Conservation (phyloP, 257 asterid genomes). For the Echium plantagineum region DNA sequence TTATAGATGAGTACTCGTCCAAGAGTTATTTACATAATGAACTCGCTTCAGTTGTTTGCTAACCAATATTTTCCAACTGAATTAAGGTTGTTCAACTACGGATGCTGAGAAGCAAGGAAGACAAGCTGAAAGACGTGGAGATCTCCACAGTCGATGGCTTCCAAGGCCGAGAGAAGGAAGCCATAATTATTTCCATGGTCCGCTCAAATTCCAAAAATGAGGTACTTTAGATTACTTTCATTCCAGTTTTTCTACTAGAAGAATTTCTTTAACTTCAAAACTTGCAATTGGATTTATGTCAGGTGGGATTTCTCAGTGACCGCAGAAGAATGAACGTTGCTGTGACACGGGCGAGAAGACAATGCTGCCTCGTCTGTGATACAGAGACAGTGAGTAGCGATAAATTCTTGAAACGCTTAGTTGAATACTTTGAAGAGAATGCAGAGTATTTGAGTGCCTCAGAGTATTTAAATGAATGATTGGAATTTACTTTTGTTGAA, state of each 20-base stretch:
- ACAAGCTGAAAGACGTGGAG: conserved; percentile 70
- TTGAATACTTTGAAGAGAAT: conserved; percentile 83
- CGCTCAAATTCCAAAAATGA: conserved; percentile 86
- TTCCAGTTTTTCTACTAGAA: conserved; percentile 1
- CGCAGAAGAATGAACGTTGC: conserved; percentile 94
- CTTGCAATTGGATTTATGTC: conserved; percentile 11
- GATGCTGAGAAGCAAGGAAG: conserved; percentile 66
- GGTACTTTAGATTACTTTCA: conserved; percentile 28
- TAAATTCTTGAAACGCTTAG: conserved; percentile 67
- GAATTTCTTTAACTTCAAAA: not conserved
- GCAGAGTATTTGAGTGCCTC: conserved; percentile 94
- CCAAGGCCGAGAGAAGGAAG: conserved; percentile 98
- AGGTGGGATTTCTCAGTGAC: conserved; percentile 96
- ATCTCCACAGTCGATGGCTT: conserved; percentile 97
- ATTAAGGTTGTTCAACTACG: conserved; percentile 70
- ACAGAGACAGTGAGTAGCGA: conserved; percentile 89
- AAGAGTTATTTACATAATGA: not conserved
- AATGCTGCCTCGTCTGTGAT: conserved; percentile 86
- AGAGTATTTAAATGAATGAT: conserved; percentile 40
- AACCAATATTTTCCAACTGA: not conserved
- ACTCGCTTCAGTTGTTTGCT: not conserved
- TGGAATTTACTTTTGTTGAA: no score
- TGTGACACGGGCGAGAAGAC: conserved; percentile 95
- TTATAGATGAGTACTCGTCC: not conserved
- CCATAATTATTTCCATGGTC: conserved; percentile 93